phyloP scores from a whole-genome alignment of 73 alveolate genomes.

The Diophrys sp. region DNA sequence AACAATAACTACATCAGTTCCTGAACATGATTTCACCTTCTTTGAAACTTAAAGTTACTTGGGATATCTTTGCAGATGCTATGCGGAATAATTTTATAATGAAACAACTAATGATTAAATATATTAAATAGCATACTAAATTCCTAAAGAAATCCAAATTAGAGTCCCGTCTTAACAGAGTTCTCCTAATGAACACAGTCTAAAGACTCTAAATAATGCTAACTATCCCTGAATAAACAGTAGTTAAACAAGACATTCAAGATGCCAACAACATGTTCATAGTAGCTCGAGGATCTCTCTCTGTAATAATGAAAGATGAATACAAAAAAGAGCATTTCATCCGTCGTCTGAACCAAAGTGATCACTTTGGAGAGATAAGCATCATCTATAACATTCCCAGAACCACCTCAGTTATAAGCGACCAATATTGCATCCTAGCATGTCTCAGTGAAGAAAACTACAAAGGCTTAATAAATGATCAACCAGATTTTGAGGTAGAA shows the following conservation, averaged over 20 bases:
- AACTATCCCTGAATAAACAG: slow-evolving; percentile 19
- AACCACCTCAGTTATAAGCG: slow-evolving; percentile 43
- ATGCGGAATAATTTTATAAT: background rate
- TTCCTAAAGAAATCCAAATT: background rate
- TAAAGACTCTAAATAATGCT: slow-evolving; percentile 12
- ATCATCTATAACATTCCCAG: slow-evolving; percentile 43
- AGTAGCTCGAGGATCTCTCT: slow-evolving; percentile 12
- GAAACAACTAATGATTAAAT: background rate
- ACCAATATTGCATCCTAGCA: slow-evolving; percentile 41
- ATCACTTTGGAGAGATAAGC: slow-evolving; percentile 53
- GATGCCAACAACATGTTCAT: slow-evolving; percentile 20
- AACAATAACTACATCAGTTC: background rate
- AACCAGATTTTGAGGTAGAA: background rate
- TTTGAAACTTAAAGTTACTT: background rate
- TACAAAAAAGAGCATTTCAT: slow-evolving; percentile 7
- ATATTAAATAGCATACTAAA: background rate
- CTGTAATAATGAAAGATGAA: slow-evolving; percentile 3
- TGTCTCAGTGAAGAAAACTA: slow-evolving; percentile 12
- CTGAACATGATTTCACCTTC: background rate
- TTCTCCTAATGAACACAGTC: background rate
- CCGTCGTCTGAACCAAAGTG: slow-evolving; percentile 25
- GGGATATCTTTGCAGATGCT: background rate
- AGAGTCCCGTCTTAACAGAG: background rate
- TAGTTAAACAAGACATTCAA: slow-evolving; percentile 16
- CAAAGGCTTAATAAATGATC: slow-evolving; percentile 2